These are phyloP conservation scores for Fusarium sp. DNA, from an alignment of 2,329 filamentous ascomycete genomes.

Conservation along the genomic window DNA sequence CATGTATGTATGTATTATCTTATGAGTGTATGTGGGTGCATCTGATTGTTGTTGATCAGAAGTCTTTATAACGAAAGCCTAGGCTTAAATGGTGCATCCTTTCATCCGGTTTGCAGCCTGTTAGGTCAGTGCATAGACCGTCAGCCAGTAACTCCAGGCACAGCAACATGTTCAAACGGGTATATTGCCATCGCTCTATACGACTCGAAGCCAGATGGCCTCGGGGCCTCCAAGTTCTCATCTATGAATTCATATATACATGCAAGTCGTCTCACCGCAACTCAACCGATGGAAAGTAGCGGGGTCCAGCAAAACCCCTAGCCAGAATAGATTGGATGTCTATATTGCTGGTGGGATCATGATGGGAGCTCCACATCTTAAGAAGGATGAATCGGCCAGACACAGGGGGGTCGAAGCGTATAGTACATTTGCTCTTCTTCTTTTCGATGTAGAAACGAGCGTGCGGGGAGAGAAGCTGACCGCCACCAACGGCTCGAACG, in stretches of 20 bases:
- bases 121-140: background rate
- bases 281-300: constrained; percentile 82
- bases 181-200: constrained; percentile 23
- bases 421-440: constrained; percentile 85
- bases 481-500: constrained; percentile 68
- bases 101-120: background rate
- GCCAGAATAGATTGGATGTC: constrained; percentile 90
- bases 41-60: background rate
- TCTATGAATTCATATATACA: background rate
- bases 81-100: too few relatives aligned
- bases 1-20: background rate
- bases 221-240: background rate
- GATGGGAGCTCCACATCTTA: constrained; percentile 88
- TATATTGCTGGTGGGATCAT: constrained; percentile 77
- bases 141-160: background rate
- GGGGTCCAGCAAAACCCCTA: constrained; percentile 85
- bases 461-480: constrained; percentile 76
- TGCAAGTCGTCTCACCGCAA: constrained; percentile 60
- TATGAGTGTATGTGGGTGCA: background rate
- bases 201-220: background rate
- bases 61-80: background rate
- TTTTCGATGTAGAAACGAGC: constrained; percentile 87
- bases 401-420: constrained; percentile 86
- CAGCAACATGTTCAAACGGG: constrained; percentile 8
- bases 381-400: constrained; percentile 87